Evolutionary conservation across 176 grass and related monocot genomes (phyloP).

Genomic region (Leersia perrieri): DNA sequence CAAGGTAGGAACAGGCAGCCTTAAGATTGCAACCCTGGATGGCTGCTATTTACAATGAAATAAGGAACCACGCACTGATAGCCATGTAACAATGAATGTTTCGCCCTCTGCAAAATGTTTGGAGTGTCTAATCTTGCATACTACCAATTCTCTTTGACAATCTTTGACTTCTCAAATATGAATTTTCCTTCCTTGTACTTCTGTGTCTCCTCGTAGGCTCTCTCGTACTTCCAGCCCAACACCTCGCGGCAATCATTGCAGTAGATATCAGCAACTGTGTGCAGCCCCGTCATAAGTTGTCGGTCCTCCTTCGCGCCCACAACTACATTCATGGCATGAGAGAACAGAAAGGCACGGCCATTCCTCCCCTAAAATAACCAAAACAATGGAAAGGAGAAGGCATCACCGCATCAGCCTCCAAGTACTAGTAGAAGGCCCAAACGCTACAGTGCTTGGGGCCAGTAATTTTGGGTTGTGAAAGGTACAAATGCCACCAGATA

Average conservation of each 20-base stretch:
- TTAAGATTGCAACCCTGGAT: slow-evolving; percentile 22
- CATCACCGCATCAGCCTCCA: slow-evolving; percentile 26
- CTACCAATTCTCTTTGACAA: slow-evolving; percentile 79
- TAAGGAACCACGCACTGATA: slow-evolving; percentile 7
- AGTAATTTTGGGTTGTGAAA: not conserved
- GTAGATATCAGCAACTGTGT: slow-evolving; percentile 70
- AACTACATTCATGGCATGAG: slow-evolving; percentile 74
- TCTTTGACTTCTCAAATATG: slow-evolving; percentile 87
- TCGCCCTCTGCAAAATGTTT: not conserved
- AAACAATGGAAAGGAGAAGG: not conserved
- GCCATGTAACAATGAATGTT: slow-evolving; percentile 2
- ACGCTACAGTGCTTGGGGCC: too few species aligned
- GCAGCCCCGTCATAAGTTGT: slow-evolving; percentile 63
- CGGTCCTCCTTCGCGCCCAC: slow-evolving; percentile 66
- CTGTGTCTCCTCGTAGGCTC: slow-evolving; percentile 66
- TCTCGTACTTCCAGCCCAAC: slow-evolving; percentile 72
- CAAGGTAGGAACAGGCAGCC: not conserved
- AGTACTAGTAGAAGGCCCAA: not conserved
- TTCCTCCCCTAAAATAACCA: slow-evolving; percentile 48
- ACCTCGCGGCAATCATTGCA: slow-evolving; percentile 65
- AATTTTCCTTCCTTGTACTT: slow-evolving; percentile 89
- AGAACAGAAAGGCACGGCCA: slow-evolving; percentile 71
- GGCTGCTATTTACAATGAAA: slow-evolving; percentile 36
- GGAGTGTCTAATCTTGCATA: not conserved
- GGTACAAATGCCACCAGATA: not conserved